Conservation (phyloP, 805 yeast species). For the Metschnikowia noctiluminum region DNA sequence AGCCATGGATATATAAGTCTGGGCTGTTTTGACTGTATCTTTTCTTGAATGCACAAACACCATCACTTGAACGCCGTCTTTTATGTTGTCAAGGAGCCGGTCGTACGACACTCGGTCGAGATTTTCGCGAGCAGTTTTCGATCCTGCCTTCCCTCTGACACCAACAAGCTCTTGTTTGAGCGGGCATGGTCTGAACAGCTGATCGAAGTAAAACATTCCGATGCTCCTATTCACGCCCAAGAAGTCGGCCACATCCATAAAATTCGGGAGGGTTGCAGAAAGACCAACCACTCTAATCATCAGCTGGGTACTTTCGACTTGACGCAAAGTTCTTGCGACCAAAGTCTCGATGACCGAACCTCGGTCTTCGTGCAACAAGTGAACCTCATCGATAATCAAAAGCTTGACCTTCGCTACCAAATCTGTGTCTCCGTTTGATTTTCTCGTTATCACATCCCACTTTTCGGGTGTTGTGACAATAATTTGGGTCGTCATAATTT, state of each 20-base stretch:
- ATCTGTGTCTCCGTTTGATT: constrained; percentile 60
- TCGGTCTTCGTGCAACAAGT: constrained; percentile 92
- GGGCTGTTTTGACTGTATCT: constrained; percentile 83
- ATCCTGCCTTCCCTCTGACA: constrained; percentile 81
- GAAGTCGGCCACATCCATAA: constrained; percentile 74
- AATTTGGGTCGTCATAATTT: constrained; percentile 76
- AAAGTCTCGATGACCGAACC: constrained; percentile 93
- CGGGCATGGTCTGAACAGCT: constrained; percentile 91
- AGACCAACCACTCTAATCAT: constrained; percentile 22
- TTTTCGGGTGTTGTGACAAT: constrained; percentile 92
- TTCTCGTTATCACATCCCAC: constrained; percentile 97
- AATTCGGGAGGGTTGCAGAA: constrained; percentile 21
- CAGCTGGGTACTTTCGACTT: constrained; percentile 90
- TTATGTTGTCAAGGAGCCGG: constrained; percentile 64
- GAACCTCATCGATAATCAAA: constrained; percentile 93
- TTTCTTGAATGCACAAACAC: constrained; percentile 94
- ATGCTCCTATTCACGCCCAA: constrained; percentile 83
- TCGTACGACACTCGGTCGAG: constrained; percentile 76
- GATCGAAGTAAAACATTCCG: constrained; percentile 94
- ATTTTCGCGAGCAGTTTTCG: constrained; percentile 65
- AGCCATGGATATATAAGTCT: constrained; percentile 67
- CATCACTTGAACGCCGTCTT: constrained; percentile 85
- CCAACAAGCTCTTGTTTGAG: constrained; percentile 85
- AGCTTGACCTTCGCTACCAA: constrained; percentile 71
- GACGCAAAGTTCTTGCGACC: constrained; percentile 74